Evolutionary conservation across 768 basidiomycete species (phyloP).

Genomic region (Tricholoma furcatifolium): DNA sequence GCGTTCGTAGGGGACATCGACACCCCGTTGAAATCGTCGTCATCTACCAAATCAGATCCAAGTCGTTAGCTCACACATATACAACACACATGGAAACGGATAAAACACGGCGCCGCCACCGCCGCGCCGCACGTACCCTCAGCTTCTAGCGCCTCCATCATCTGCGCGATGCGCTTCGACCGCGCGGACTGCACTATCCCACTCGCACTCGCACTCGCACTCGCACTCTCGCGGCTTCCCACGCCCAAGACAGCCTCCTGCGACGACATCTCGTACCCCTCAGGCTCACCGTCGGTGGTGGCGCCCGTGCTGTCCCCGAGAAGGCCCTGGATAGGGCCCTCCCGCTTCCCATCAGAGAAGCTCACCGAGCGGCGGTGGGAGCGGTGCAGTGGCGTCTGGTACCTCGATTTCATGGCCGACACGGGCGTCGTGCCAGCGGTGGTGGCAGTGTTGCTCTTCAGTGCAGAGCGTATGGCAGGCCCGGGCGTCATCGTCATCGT

Average conservation of each 20-base stretch:
- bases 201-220: constrained; percentile 27
- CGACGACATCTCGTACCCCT: constrained; percentile 23
- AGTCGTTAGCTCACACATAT: too few relatives aligned
- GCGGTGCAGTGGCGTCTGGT: constrained; percentile 54
- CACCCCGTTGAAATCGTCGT: not conserved
- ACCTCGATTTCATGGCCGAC: constrained; percentile 54
- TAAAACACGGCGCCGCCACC: too few relatives aligned
- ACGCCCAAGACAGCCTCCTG: constrained; percentile 12
- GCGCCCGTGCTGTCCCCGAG: constrained; percentile 35
- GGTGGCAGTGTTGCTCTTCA: constrained; percentile 36
- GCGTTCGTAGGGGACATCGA: constrained; percentile 57
- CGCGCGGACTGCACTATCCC: constrained; percentile 57
- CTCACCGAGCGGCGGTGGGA: constrained; percentile 84
- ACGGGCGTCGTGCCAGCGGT: constrained; percentile 44
- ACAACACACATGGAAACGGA: too few relatives aligned
- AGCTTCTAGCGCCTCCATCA: constrained; percentile 74
- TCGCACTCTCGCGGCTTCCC: too few relatives aligned
- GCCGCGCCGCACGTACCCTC: constrained; percentile 48
- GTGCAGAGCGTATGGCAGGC: constrained; percentile 41
- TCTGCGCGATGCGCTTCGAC: constrained; percentile 78
- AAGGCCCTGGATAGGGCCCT: constrained; percentile 80
- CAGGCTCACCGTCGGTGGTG: constrained; percentile 38
- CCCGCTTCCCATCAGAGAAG: constrained; percentile 92
- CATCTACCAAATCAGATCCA: constrained; percentile 36
- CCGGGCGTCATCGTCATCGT: too few relatives aligned